Conservation (phyloP, 2,329 filamentous ascomycete genomes). For the Fusarium zealandicum region DNA sequence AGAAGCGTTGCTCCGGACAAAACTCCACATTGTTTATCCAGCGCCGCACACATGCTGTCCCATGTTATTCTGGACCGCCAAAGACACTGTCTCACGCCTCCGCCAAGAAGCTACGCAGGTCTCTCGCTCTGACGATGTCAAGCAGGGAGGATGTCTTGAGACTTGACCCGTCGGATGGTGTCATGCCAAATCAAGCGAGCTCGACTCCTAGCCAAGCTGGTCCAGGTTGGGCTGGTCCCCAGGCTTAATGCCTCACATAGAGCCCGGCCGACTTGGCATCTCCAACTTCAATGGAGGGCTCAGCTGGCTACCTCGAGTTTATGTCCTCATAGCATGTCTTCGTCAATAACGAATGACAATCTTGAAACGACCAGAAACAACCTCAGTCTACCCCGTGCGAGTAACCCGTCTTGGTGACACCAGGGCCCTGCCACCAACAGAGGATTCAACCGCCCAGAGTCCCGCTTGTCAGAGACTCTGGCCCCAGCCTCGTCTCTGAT, state of each 20-base stretch:
- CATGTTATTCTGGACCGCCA: slow-evolving; percentile 28
- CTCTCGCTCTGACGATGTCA: slow-evolving; percentile 16
- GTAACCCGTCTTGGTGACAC: slow-evolving; percentile 24
- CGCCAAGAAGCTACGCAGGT: slow-evolving; percentile 26
- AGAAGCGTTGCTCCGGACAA: slow-evolving; percentile 30
- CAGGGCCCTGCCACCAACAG: slow-evolving; percentile 13
- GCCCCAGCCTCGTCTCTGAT: slow-evolving; percentile 25
- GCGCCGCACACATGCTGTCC: slow-evolving; percentile 11
- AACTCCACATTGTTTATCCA: slow-evolving; percentile 22
- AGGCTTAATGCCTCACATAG: slow-evolving; percentile 18
- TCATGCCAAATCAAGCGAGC: slow-evolving; percentile 13
- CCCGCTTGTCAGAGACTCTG: slow-evolving; percentile 6
- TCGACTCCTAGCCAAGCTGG: slow-evolving; percentile 20
- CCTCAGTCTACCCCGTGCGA: slow-evolving; percentile 5
- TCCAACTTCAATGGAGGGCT: slow-evolving; percentile 3
- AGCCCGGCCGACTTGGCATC: slow-evolving; percentile 12
- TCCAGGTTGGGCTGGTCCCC: slow-evolving; percentile 9
- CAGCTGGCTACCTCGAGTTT: slow-evolving; percentile 1
- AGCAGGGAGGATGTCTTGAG: slow-evolving; percentile 33
- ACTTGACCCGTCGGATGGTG: slow-evolving; percentile 12
- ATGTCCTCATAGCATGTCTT: slow-evolving; percentile 3
- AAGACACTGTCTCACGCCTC: slow-evolving; percentile 40
- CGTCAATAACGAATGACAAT: slow-evolving; percentile 1
- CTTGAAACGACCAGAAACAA: neutral
- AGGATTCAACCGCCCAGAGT: slow-evolving; percentile 10